Percentiles rank a stretch among this genome's conserved stretches.
phyloP scores from a whole-genome alignment of 2,329 filamentous ascomycete species.

The Xylariomycetidae sp. region DNA sequence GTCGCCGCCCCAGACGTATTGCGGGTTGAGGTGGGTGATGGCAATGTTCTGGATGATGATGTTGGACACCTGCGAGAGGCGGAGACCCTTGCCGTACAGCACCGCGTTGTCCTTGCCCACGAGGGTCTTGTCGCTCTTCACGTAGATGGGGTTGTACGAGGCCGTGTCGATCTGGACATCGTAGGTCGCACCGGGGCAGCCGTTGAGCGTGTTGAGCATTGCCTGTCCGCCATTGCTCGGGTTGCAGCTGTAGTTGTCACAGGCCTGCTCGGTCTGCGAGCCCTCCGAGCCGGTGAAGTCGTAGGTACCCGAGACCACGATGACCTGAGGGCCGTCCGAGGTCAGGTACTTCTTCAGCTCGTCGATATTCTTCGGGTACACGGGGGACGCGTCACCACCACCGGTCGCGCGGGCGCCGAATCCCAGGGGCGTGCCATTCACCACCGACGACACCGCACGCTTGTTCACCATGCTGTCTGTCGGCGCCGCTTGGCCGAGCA shows the following conservation, averaged over 20 bases:
- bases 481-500: background rate
- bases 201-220: slow-evolving; percentile 5
- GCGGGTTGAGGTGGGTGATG: slow-evolving; percentile 5
- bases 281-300: slow-evolving; percentile 42
- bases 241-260: slow-evolving; percentile 19
- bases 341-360: slow-evolving; percentile 45
- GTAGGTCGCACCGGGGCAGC: slow-evolving; percentile 3
- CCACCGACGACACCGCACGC: slow-evolving; percentile 1
- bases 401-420: slow-evolving; percentile 37
- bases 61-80: slow-evolving; percentile 1
- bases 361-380: slow-evolving; percentile 36
- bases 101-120: slow-evolving; percentile 3
- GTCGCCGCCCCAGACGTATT: slow-evolving; percentile 6
- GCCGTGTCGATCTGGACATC: slow-evolving; percentile 3
- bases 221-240: slow-evolving; percentile 4
- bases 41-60: slow-evolving; percentile 5
- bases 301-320: slow-evolving; percentile 41
- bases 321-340: slow-evolving; percentile 38
- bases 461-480: background rate
- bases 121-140: slow-evolving; percentile 2
- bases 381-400: slow-evolving; percentile 40
- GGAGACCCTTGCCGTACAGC: slow-evolving; percentile 3
- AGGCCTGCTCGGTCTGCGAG: slow-evolving; percentile 35
- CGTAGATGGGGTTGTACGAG: background rate
- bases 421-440: slow-evolving; percentile 2